Evolutionary conservation across 2,329 filamentous ascomycete genomes (phyloP), one percentile per base, ranked within the genome.

Genomic region (Mariannaea sp.): DNA sequence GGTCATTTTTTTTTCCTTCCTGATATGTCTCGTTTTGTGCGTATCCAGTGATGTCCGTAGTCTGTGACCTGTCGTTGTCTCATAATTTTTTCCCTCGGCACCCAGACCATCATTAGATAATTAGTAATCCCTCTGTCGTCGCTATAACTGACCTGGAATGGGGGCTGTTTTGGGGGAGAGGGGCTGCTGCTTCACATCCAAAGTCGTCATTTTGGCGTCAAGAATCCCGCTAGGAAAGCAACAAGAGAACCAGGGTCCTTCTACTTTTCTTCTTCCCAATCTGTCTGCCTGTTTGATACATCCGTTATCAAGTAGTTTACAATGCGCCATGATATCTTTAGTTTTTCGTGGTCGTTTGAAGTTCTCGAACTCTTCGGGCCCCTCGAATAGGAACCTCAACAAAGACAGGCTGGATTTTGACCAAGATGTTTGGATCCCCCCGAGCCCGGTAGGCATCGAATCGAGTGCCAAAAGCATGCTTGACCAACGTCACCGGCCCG

Each of bases 401-500:
- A n/a, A n/a, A n/a, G n/a, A 16, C 40, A 17, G 13, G 27, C 39
- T 12, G 14, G 32, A 17, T 38, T 14, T 17, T 33, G 38, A n/a
- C 42, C 16, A 22, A 20, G 35, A 38, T 16, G 26, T n/a, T 17
- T 35, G n/a, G 35, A 48, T 62, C 62, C 64, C 64, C 53, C 53
- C 58, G 38, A 53, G 49, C n/a, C n/a, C n/a, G n/a, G n/a, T n/a
- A n/a, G n/a, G n/a, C n/a, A n/a, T n/a, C n/a, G n/a, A n/a, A n/a
- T n/a, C n/a, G n/a, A n/a, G 20, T 13, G 19, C 57, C 54, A 49
- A 58, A 64, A 59, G 57, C 60, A 53, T 36, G 48, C 29, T 5
- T 60, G 38, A 35, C 59, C 42, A 64, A 65, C 62, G 62, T 65
- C 62, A 65, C 60, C 47, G 59, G 53, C 40, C 62, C 62, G 55